Percentiles rank a stretch among this genome's conserved stretches.
These are phyloP conservation scores for Darksidea phi DNA, from an alignment of 495 filamentous ascomycete genomes.

Conservation along the genomic window DNA sequence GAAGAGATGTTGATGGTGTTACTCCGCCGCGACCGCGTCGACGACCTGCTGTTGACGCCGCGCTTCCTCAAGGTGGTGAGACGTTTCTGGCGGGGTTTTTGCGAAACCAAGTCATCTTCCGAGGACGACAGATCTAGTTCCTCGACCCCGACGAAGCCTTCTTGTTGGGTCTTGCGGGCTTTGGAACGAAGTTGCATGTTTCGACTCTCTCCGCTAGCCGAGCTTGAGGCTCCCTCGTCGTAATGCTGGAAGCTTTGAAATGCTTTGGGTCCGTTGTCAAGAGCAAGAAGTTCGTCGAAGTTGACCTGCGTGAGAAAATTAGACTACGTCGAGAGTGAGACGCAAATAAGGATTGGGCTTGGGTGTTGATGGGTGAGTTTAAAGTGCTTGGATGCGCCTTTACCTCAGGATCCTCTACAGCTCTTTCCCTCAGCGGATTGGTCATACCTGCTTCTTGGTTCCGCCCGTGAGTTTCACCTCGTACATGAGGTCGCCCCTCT, in stretches of 20 bases:
- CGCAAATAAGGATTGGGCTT: no score
- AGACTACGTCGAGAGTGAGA: neutral
- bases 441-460: conserved; percentile 38
- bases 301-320: conserved; percentile 28
- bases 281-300: conserved; percentile 38
- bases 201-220: neutral
- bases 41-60: conserved; percentile 6
- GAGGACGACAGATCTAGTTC: conserved; percentile 35
- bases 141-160: conserved; percentile 38
- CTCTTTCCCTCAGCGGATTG: neutral
- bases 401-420: neutral
- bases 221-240: neutral
- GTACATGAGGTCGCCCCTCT: conserved; percentile 32
- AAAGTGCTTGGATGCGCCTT: neutral
- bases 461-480: conserved; percentile 38
- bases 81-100: conserved; percentile 22
- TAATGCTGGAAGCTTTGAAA: conserved; percentile 35
- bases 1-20: neutral
- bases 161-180: conserved; percentile 8
- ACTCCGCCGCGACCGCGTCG: conserved; percentile 28
- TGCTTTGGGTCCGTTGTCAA: conserved; percentile 37
- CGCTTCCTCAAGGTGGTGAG: neutral
- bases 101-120: conserved; percentile 22
- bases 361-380: no score
- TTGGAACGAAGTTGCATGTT: conserved; percentile 27